These are phyloP conservation scores for Ambrosia artemisiifolia DNA, from an alignment of 129 eudicot species.

Conservation along the genomic window DNA sequence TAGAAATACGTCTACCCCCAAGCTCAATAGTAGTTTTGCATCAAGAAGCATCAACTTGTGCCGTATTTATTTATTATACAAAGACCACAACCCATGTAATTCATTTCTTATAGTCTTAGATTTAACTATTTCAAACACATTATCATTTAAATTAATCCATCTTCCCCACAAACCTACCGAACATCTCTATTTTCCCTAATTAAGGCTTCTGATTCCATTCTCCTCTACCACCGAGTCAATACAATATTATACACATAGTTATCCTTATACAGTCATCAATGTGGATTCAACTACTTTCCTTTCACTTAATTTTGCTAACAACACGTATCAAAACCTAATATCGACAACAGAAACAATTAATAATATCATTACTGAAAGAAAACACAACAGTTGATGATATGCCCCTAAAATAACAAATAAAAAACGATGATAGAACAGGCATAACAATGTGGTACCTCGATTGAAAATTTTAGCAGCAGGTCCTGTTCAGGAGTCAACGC, in stretches of 20 bases:
- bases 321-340: background rate
- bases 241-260: background rate
- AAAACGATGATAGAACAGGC: too few species aligned
- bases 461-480: conserved; percentile 59
- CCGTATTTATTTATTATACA: background rate
- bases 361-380: background rate
- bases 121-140: background rate
- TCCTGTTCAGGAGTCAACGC: conserved; percentile 78
- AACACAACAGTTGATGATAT: background rate
- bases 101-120: background rate
- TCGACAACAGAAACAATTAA: background rate
- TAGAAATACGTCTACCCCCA: too few species aligned
- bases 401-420: background rate
- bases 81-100: background rate
- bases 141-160: background rate
- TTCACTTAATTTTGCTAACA: background rate
- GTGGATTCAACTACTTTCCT: background rate
- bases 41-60: too few species aligned
- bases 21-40: too few species aligned
- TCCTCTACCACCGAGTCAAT: too few species aligned
- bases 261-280: background rate
- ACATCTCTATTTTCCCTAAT: background rate
- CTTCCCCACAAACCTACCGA: background rate
- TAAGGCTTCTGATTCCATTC: background rate
- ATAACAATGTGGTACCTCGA: conserved; percentile 51